These are phyloP conservation scores for Claviceps africana DNA, from an alignment of 2,329 filamentous ascomycete species.

Conservation along the genomic window DNA sequence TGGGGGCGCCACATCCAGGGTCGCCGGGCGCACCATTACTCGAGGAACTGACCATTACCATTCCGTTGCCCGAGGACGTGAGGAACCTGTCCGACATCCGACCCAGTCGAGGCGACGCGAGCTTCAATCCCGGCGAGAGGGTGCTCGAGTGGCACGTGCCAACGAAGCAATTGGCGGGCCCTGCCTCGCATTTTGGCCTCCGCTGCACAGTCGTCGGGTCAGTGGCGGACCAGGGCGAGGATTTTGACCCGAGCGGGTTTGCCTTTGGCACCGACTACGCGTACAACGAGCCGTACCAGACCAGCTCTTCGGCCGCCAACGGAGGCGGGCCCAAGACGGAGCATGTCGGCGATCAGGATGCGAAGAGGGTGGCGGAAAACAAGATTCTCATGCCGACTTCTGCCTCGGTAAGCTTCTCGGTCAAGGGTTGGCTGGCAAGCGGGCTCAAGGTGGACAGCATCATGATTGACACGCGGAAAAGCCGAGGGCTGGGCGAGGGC, in stretches of 20 bases:
- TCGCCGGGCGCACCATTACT: slow-evolving; percentile 46
- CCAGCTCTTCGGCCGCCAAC: slow-evolving; percentile 16
- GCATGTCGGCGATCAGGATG: slow-evolving; percentile 32
- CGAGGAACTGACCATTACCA: slow-evolving; percentile 63
- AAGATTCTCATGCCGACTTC: slow-evolving; percentile 69
- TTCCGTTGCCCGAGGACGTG: slow-evolving; percentile 67
- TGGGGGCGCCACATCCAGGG: slow-evolving; percentile 32
- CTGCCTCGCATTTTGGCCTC: slow-evolving; percentile 56
- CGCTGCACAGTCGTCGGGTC: slow-evolving; percentile 67
- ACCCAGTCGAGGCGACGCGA: slow-evolving; percentile 69
- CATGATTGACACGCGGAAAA: slow-evolving; percentile 60
- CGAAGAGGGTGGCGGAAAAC: slow-evolving; percentile 49
- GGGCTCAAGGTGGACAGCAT: slow-evolving; percentile 56
- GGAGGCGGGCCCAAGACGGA: slow-evolving; percentile 16
- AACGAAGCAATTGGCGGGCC: slow-evolving; percentile 57
- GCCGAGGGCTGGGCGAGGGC: slow-evolving; percentile 69
- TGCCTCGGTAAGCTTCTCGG: slow-evolving; percentile 56
- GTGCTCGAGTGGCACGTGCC: slow-evolving; percentile 72
- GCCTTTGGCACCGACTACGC: slow-evolving; percentile 37
- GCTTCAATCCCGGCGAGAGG: slow-evolving; percentile 59
- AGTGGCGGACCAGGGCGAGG: slow-evolving; percentile 32
- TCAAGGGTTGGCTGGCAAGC: slow-evolving; percentile 55
- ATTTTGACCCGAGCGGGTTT: slow-evolving; percentile 36
- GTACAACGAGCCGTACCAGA: slow-evolving; percentile 45
- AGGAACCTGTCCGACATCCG: slow-evolving; percentile 73